Evolutionary conservation across 371 early-diverging fungal species (phyloP).

Genomic region (Haplosporangium sp.): DNA sequence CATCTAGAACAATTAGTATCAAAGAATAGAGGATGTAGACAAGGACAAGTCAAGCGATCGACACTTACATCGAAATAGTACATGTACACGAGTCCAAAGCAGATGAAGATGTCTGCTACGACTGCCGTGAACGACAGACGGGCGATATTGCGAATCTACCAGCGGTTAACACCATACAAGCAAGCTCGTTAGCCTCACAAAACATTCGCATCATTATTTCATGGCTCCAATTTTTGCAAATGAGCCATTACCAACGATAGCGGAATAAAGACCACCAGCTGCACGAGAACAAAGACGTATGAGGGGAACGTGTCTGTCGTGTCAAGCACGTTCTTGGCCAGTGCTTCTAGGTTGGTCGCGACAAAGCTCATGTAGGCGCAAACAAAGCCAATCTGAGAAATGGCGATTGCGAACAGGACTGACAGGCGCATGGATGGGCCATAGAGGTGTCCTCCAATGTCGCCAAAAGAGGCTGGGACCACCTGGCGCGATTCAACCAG

Average conservation of each 20-base stretch:
- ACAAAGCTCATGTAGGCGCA: constrained; percentile 92
- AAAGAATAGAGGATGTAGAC: not conserved
- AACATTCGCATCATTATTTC: not conserved
- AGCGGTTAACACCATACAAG: not conserved
- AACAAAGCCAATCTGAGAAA: constrained; percentile 89
- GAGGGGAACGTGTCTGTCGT: constrained; percentile 62
- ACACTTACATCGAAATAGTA: constrained; percentile 75
- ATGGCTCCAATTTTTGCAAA: not conserved
- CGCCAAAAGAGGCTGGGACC: constrained; percentile 74
- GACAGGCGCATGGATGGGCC: constrained; percentile 77
- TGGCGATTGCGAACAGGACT: constrained; percentile 82
- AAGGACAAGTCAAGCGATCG: not conserved
- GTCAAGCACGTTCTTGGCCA: constrained; percentile 71
- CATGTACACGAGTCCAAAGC: constrained; percentile 81
- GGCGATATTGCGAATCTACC: constrained; percentile 80
- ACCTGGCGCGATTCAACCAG: constrained; percentile 70
- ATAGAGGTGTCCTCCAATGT: constrained; percentile 80
- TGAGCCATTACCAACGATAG: constrained; percentile 66
- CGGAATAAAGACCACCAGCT: constrained; percentile 83
- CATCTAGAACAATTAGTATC: not conserved
- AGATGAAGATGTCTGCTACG: constrained; percentile 87
- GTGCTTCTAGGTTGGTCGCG: constrained; percentile 81
- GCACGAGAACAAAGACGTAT: constrained; percentile 72
- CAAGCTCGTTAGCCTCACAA: not conserved
- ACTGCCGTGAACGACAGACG: constrained; percentile 82